Base-by-base conservation (phyloP, 2,329 filamentous ascomycete species). In the Colletotrichum sp. region DNA sequence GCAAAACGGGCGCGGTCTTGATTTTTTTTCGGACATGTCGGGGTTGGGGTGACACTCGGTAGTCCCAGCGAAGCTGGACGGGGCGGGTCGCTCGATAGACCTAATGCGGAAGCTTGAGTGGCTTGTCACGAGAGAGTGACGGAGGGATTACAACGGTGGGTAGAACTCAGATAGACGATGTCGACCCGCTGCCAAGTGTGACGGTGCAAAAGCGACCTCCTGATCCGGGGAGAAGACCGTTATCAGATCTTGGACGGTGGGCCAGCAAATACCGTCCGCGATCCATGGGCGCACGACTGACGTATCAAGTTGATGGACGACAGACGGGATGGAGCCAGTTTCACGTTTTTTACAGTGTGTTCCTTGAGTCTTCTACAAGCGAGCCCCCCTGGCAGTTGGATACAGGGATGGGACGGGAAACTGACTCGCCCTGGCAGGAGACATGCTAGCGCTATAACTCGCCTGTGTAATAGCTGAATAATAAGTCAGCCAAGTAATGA, bases 101-200 rank as follows among this genome's bases (percentile, higher is more conserved):
- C 70, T 34, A 52, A 76, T 73, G 34, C 34, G 49, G 64, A 60
- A 65, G 70, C 49, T 73, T 65, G 28, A 65, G 39, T 55, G n/a
- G 28, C 28, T 24, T 49, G 49, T 64, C 44, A n/a, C 32, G 34
- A 65, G 57, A 71, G 52, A 34, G 26, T 49, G 64, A 76, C 32
- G 64, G 64, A 69, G 57, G 69, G 63, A 73, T 49, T n/a, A 34
- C 44, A 65, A 16, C 34, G 57, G 24, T 69, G 44, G 59, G 36
- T 32, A 7, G 39, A 75, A 62, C 64, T 69, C 74, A 76, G 65
- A 69, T 74, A 74, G 59, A 73, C 64, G 28, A 73, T 15, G 59
- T 16, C 24, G 74, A 74, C 74, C 70, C 73, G 70, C 73, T 69
- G 70, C 70, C 70, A 76, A 76, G 70, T 55, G 62, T 59, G 34